phyloP scores from a whole-genome alignment of 768 basidiomycete genomes.

The Termitomyces heimii region DNA sequence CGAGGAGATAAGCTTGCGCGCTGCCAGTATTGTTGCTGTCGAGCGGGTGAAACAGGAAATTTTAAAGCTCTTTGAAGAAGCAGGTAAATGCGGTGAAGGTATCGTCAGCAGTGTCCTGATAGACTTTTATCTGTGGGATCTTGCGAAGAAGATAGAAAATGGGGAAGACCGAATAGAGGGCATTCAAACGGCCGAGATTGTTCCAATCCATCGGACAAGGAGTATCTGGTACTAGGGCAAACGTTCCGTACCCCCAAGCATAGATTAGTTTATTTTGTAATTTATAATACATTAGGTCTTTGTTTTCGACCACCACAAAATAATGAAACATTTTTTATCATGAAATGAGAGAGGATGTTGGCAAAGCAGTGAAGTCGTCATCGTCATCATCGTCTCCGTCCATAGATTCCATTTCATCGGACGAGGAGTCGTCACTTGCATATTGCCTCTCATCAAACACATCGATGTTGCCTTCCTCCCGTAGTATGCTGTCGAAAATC shows the following conservation, averaged over 20 bases:
- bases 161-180: slow-evolving; percentile 57
- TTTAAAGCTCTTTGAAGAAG: slow-evolving; percentile 24
- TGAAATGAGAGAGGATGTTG: not conserved
- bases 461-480: slow-evolving; percentile 51
- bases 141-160: slow-evolving; percentile 69
- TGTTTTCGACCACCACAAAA: too few relatives aligned
- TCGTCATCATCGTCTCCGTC: slow-evolving; percentile 21
- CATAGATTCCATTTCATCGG: slow-evolving; percentile 18
- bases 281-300: slow-evolving; percentile 3
- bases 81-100: slow-evolving; percentile 19
- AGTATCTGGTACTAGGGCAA: slow-evolving; percentile 75
- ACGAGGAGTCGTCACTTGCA: slow-evolving; percentile 22
- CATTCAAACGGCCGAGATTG: slow-evolving; percentile 45
- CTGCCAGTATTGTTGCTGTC: slow-evolving; percentile 75
- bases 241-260: not conserved
- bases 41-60: slow-evolving; percentile 68
- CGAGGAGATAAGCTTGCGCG: slow-evolving; percentile 77
- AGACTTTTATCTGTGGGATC: slow-evolving; percentile 90
- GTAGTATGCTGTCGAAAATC: slow-evolving; percentile 41
- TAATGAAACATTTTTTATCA: not conserved
- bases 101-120: slow-evolving; percentile 72
- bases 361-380: not conserved
- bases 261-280: not conserved
- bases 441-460: slow-evolving; percentile 44
- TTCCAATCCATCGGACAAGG: slow-evolving; percentile 74